These are phyloP conservation scores for Aspergillus hancockii DNA, from an alignment of 495 filamentous ascomycete species.

Conservation along the genomic window DNA sequence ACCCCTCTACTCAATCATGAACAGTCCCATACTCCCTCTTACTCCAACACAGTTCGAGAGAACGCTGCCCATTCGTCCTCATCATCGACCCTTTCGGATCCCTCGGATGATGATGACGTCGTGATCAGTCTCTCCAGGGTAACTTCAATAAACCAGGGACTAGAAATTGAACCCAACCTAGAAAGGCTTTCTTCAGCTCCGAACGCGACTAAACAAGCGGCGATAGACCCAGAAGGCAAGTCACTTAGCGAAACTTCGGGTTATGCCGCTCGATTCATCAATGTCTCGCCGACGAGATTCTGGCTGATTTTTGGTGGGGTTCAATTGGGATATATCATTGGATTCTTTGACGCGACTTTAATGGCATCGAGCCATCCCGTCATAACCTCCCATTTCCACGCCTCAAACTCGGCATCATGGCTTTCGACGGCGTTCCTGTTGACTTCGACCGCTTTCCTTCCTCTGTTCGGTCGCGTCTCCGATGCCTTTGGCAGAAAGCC, in stretches of 20 bases:
- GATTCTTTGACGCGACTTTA: constrained; percentile 72
- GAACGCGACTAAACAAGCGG: constrained; percentile 13
- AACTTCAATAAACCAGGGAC: constrained; percentile 32
- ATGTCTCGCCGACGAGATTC: constrained; percentile 48
- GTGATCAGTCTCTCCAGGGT: constrained; percentile 28
- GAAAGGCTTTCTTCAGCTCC: constrained; percentile 26
- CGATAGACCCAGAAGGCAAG: constrained; percentile 13
- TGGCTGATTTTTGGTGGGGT: constrained; percentile 56
- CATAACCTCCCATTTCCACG: constrained; percentile 76
- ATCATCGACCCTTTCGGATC: constrained; percentile 10
- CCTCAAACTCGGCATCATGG: constrained; percentile 77
- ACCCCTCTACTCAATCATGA: constrained; percentile 27
- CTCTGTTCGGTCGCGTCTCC: constrained; percentile 69
- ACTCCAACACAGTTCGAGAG: constrained; percentile 11
- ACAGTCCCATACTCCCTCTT: constrained; percentile 1
- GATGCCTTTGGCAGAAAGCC: constrained; percentile 72
- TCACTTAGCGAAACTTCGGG: constrained; percentile 17
- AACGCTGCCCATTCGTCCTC: constrained; percentile 24
- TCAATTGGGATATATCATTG: constrained; percentile 50
- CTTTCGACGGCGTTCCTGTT: constrained; percentile 76
- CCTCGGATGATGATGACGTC: constrained; percentile 24
- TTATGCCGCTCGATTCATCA: constrained; percentile 43
- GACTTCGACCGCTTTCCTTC: constrained; percentile 74
- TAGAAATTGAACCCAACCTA: constrained; percentile 34
- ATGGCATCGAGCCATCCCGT: constrained; percentile 83